Percentiles rank a stretch among this genome's conserved stretches.
Evolutionary conservation across 495 filamentous ascomycete species (phyloP).

Genomic region (Penicillium angulare): DNA sequence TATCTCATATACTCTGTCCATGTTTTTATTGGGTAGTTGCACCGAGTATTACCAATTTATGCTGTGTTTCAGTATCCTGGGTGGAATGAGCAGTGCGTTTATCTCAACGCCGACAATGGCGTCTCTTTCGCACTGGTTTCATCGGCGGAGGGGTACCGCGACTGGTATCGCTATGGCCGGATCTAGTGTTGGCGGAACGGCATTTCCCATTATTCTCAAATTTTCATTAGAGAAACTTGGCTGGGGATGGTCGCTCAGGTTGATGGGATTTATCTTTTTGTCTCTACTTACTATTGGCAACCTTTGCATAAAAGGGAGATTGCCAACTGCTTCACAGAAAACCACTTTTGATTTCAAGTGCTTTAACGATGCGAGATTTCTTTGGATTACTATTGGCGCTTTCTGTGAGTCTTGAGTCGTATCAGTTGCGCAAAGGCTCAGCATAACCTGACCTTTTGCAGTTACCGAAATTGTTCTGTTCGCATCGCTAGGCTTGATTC

Average conservation of each 20-base stretch:
- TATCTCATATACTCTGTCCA: conserved; percentile 41
- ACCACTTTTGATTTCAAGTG: conserved; percentile 49
- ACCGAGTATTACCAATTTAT: conserved; percentile 63
- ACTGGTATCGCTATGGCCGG: conserved; percentile 30
- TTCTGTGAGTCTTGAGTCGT: conserved; percentile 34
- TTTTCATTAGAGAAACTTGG: conserved; percentile 45
- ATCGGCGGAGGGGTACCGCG: conserved; percentile 25
- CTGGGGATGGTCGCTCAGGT: conserved; percentile 57
- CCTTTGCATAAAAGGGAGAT: conserved; percentile 28
- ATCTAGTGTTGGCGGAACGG: conserved; percentile 49
- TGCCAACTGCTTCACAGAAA: conserved; percentile 21
- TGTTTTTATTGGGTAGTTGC: conserved; percentile 52
- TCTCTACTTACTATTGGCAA: conserved; percentile 45
- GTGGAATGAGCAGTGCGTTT: conserved; percentile 53
- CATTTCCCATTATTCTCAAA: conserved; percentile 57
- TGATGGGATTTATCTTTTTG: conserved; percentile 56
- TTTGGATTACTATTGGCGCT: conserved; percentile 23
- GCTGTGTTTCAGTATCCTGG: conserved; percentile 54
- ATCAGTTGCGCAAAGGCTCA: background rate
- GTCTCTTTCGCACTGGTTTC: conserved; percentile 32
- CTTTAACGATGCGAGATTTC: conserved; percentile 46
- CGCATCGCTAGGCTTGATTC: conserved; percentile 41
- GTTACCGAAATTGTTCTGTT: conserved; percentile 48
- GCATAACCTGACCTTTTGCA: background rate
- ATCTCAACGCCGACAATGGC: conserved; percentile 46